These are phyloP conservation scores for Colletotrichum caudatum DNA, from an alignment of 2,329 filamentous ascomycete genomes.

Conservation along the genomic window DNA sequence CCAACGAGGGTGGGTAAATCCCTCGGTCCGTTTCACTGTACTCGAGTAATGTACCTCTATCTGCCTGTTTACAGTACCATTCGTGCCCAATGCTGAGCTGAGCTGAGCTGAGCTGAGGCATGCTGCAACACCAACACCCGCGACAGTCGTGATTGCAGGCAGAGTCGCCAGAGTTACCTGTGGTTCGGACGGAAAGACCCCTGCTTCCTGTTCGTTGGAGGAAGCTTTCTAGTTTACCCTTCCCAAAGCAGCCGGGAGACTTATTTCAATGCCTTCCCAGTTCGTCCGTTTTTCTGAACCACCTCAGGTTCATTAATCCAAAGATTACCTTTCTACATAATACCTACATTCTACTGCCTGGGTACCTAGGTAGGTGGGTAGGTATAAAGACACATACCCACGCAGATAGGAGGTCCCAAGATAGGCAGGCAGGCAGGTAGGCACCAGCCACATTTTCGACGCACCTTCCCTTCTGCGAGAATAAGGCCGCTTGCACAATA, in stretches of 20 bases:
- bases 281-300: slow-evolving; percentile 25
- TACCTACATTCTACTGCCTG: too few species aligned
- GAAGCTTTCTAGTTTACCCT: not conserved
- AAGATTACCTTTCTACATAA: not conserved
- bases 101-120: not conserved
- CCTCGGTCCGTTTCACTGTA: slow-evolving; percentile 16
- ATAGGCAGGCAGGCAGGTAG: too few species aligned
- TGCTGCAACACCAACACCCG: slow-evolving; percentile 11
- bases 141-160: not conserved
- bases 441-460: not conserved
- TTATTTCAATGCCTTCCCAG: not conserved
- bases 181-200: slow-evolving; percentile 29
- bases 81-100: too few species aligned
- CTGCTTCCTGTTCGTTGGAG: slow-evolving; percentile 7
- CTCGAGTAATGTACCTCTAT: slow-evolving; percentile 17
- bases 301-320: slow-evolving; percentile 13
- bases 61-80: not conserved
- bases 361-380: not conserved
- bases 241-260: not conserved
- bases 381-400: not conserved
- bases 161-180: not conserved
- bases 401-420: too few species aligned
- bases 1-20: slow-evolving; percentile 5
- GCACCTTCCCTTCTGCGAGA: not conserved
- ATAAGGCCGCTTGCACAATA: not conserved